phyloP scores from a whole-genome alignment of 768 basidiomycete genomes.

The Suillus bovinus region DNA sequence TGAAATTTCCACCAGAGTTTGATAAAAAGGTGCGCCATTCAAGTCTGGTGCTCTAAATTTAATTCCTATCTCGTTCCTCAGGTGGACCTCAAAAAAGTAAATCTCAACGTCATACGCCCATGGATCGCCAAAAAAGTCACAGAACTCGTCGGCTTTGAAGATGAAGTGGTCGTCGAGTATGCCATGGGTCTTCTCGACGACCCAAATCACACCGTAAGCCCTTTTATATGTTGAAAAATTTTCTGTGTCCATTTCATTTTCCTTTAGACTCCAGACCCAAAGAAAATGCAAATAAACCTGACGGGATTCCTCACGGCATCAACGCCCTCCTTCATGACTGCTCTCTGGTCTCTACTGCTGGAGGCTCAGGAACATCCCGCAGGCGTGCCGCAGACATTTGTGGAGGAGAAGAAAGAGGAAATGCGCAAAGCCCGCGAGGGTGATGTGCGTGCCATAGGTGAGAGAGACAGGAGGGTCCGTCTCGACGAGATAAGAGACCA shows the following conservation, averaged over 20 bases:
- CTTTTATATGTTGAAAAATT: background rate
- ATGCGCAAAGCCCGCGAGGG: slow-evolving; percentile 69
- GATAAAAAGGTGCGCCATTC: slow-evolving; percentile 68
- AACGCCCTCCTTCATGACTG: slow-evolving; percentile 83
- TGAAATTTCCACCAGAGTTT: slow-evolving; percentile 91
- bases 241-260: background rate
- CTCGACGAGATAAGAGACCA: slow-evolving; percentile 68
- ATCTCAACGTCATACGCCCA: slow-evolving; percentile 85
- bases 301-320: slow-evolving; percentile 91
- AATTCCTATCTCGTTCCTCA: slow-evolving; percentile 25
- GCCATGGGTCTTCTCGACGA: slow-evolving; percentile 95
- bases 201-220: slow-evolving; percentile 71
- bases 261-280: slow-evolving; percentile 81
- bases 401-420: slow-evolving; percentile 92
- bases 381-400: slow-evolving; percentile 86
- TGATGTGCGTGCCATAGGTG: slow-evolving; percentile 65
- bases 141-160: slow-evolving; percentile 90
- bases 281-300: slow-evolving; percentile 93
- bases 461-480: slow-evolving; percentile 66
- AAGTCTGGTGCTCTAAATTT: background rate
- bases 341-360: slow-evolving; percentile 88
- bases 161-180: slow-evolving; percentile 96
- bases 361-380: slow-evolving; percentile 89
- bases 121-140: slow-evolving; percentile 96
- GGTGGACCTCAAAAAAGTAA: slow-evolving; percentile 97